Evolutionary conservation across 2,329 filamentous ascomycete genomes (phyloP).

Genomic region (Penicillium digitatum): DNA sequence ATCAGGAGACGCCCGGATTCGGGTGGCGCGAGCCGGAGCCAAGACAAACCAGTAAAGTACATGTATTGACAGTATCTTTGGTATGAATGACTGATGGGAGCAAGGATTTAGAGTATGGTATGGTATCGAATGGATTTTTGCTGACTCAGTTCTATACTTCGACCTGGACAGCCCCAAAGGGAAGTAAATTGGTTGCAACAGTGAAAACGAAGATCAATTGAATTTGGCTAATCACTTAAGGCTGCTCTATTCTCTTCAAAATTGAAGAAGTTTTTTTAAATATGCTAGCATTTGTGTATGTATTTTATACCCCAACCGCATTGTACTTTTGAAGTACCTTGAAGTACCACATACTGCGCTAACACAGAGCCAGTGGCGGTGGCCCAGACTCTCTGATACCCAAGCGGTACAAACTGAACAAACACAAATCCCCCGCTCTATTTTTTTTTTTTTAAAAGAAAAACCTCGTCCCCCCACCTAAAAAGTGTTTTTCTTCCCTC

Average conservation of each 20-base stretch:
- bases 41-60: neutral
- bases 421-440: neutral
- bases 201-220: neutral
- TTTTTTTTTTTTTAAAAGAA: constrained; percentile 11
- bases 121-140: neutral
- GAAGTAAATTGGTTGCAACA: constrained; percentile 10
- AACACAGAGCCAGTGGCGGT: neutral
- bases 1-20: constrained; percentile 12
- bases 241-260: fast-evolving
- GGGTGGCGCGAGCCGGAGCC: constrained; percentile 10
- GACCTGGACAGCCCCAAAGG: neutral
- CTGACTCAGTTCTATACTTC: constrained; percentile 2
- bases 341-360: neutral
- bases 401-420: constrained; percentile 15
- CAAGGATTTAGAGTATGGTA: neutral
- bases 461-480: constrained; percentile 30
- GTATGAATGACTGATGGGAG: fast-evolving
- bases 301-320: no score
- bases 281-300: no score
- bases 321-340: neutral
- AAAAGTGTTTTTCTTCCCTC: constrained; percentile 27
- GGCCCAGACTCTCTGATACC: constrained; percentile 2
- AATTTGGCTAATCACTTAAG: neutral
- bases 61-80: neutral
- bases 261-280: neutral